Evolutionary conservation across 139 green algal genomes (phyloP), one percentile per base, ranked within the genome.

Genomic region (Chlamydomonas incerta): DNA sequence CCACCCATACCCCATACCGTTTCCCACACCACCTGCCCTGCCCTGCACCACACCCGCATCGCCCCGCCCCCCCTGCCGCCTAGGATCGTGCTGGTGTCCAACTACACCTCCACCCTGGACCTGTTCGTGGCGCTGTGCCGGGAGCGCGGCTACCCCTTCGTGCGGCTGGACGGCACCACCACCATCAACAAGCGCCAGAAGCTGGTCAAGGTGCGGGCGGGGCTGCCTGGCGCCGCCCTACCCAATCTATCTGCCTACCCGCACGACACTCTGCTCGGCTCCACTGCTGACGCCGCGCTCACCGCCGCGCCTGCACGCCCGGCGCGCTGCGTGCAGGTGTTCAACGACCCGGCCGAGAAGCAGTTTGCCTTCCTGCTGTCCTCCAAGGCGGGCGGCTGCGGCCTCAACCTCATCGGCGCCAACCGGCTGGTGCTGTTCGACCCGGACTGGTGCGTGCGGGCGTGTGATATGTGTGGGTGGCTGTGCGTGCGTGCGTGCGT

Each of bases 281-380:
- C 2, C 21, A 3, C 37, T 37, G 37, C 46, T 60, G n/a, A n/a
- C n/a, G n/a, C n/a, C n/a, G n/a, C n/a, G n/a, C n/a, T n/a, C n/a
- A n/a, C n/a, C n/a, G n/a, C n/a, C n/a, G n/a, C n/a, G n/a, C n/a
- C n/a, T n/a, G n/a, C n/a, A n/a, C n/a, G n/a, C n/a, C n/a, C n/a
- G n/a, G n/a, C n/a, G n/a, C n/a, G n/a, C n/a, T n/a, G 41, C 41
- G 55, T 10, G 11, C 68, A 90, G 77, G 82, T 81, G 29, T 92
- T 92, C 86, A 89, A 89, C 82, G 94, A 97, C 85, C 88, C 89
- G 20, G 65, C 77, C 41, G 83, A 95, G 52, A 69, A 93, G 72
- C 93, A 98, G 86, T 99, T 99, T 93, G 97, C 97, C 3, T 99
- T 99, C 85, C 88, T 99, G 83, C 95, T 99, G 28, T 97, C 90